Evolutionary conservation across 2,329 filamentous ascomycete genomes (phyloP), one percentile per base, ranked within the genome.

Genomic region (Cercospora sesami): DNA sequence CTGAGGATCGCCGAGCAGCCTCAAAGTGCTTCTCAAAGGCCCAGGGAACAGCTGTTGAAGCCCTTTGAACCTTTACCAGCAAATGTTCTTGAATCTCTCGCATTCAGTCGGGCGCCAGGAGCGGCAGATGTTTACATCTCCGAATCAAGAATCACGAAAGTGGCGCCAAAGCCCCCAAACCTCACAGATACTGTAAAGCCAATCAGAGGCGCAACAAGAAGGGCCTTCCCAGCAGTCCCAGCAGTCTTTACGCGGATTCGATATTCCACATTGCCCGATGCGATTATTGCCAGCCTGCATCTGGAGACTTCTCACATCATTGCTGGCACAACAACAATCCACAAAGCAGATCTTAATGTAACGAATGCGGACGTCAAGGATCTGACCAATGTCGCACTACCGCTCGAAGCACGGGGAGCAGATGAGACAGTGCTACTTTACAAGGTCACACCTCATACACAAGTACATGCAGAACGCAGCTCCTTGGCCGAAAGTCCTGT

Each of bases 391-490:
- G 42, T 71, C 14, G 33, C 58, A 7, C 62, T 73, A 61, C 75
- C 75, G 12, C 65, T 74, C 10, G 63, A 70, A 14, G 69, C 74
- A 12, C 68, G 88, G 14, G 87, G 90, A 16, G 89, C 91, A 73
- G 91, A 94, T 75, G 90, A 93, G 77, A 81, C 92, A 69, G 91
- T 90, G 1, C 88, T 93, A 73, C 82, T 94, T 63, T 94, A 93
- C 80, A 87, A 71, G 58, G 55, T 75, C n/a, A 55, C 26, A 21
- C 53, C 42, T 36, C 26, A 59, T 57, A 31, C 42, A 3, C 64
- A 64, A 12, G 7, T 31, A 18, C 36, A 39, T 39, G 6, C 64
- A 33, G 62, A 63, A 5, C 31, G 53, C 8, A 58, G 14, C 53
- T 58, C 53, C 30, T 21, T 28, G 26, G n/a, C 26, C 10, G 14